Conservation (phyloP, 345 rosid genomes). For the Bruguiera gymnorhiza region DNA sequence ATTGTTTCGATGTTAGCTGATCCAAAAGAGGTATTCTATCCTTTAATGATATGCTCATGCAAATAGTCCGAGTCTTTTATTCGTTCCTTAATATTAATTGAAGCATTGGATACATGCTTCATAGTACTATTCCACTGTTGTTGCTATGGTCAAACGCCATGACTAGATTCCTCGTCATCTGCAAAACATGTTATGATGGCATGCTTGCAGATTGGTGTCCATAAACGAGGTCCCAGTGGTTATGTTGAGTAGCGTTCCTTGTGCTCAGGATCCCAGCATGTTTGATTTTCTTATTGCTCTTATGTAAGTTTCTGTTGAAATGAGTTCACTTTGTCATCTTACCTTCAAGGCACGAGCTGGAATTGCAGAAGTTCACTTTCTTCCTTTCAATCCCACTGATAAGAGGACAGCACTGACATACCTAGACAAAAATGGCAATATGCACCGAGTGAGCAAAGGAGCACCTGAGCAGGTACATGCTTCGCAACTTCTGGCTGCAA, state of each 20-base stretch:
- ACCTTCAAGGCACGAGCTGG: slow-evolving; percentile 74
- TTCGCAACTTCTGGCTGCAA: neutral
- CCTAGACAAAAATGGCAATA: slow-evolving; percentile 55
- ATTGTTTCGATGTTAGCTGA: slow-evolving; percentile 83
- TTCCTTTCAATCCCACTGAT: slow-evolving; percentile 92
- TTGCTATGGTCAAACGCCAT: too few relatives aligned
- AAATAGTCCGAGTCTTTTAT: neutral
- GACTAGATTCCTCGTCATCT: too few relatives aligned
- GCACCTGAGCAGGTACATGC: slow-evolving; percentile 80
- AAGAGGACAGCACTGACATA: slow-evolving; percentile 89
- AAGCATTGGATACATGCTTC: too few relatives aligned
- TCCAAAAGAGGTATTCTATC: slow-evolving; percentile 67
- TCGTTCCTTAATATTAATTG: too few relatives aligned
- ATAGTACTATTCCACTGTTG: too few relatives aligned
- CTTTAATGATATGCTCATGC: neutral
- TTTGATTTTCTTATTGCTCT: neutral
- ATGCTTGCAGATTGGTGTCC: too few relatives aligned
- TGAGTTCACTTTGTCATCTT: slow-evolving; percentile 10
- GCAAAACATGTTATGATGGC: too few relatives aligned
- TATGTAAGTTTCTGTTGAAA: neutral
- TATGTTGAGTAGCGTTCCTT: neutral
- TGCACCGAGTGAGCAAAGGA: slow-evolving; percentile 92
- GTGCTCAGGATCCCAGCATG: neutral
- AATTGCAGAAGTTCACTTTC: slow-evolving; percentile 84
- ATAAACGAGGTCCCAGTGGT: too few relatives aligned